phyloP scores from a whole-genome alignment of 1,284 basidiomycete species.

The Ustilago vetiveriae region DNA sequence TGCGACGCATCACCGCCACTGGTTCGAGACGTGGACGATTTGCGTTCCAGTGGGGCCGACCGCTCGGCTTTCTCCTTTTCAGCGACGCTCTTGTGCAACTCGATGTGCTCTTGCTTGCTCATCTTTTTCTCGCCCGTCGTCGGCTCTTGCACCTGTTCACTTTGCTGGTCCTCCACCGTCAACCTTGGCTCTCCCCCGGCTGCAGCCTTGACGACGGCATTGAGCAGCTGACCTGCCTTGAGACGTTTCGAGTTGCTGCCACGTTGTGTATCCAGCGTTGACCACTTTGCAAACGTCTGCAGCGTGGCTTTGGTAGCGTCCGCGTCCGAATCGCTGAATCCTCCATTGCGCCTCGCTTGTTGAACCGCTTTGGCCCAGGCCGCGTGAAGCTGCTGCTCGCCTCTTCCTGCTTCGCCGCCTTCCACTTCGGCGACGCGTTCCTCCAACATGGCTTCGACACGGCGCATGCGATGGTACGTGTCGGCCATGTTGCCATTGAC shows the following conservation, averaged over 20 bases:
- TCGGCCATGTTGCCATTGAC: conserved; percentile 84
- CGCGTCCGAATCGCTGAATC: conserved; percentile 10
- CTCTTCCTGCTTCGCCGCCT: conserved; percentile 24
- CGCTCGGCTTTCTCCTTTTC: conserved; percentile 33
- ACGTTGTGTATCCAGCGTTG: conserved; percentile 34
- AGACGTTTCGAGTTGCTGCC: conserved; percentile 36
- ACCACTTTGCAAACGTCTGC: conserved; percentile 15
- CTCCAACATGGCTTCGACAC: conserved; percentile 53
- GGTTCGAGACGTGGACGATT: conserved; percentile 6
- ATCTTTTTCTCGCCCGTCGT: conserved; percentile 11
- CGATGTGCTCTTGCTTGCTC: conserved; percentile 33
- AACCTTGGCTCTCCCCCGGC: background rate
- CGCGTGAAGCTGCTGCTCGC: conserved; percentile 30
- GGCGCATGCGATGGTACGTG: conserved; percentile 40
- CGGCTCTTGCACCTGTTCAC: background rate
- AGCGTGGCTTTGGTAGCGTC: conserved; percentile 7
- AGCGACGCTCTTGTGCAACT: conserved; percentile 26
- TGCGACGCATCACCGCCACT: conserved; percentile 10
- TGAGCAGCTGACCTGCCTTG: conserved; percentile 9
- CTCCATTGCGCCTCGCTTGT: conserved; percentile 16
- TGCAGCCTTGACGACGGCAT: conserved; percentile 2
- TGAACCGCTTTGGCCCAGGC: conserved; percentile 42
- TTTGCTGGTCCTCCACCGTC: conserved; percentile 6
- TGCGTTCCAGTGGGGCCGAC: conserved; percentile 1
- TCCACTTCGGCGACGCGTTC: conserved; percentile 55